Evolutionary conservation across 768 basidiomycete genomes (phyloP).

Genomic region (Naganishia antarctica): DNA sequence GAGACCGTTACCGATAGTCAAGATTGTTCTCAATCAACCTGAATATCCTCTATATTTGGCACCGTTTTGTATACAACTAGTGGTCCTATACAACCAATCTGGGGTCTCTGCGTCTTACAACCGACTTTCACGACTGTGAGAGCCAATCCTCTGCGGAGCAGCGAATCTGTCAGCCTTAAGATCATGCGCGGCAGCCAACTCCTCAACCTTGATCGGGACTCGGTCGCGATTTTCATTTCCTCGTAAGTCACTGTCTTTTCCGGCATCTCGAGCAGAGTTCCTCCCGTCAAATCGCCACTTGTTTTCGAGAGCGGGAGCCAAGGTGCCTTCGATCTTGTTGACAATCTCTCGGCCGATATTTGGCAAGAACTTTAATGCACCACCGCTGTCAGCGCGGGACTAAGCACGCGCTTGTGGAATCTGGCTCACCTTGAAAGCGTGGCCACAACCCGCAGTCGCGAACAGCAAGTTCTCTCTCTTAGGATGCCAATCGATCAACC

Average conservation of each 20-base stretch:
- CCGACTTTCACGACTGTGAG: conserved; percentile 4
- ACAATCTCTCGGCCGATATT: conserved; percentile 72
- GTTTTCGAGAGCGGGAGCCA: conserved; percentile 55
- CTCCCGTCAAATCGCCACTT: conserved; percentile 61
- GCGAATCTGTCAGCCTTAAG: conserved; percentile 28
- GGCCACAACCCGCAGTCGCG: conserved; percentile 83
- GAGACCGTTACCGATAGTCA: not conserved
- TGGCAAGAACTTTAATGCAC: conserved; percentile 71
- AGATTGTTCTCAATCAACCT: too few relatives aligned
- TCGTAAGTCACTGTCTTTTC: conserved; percentile 36
- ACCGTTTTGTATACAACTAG: conserved; percentile 9
- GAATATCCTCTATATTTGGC: not conserved
- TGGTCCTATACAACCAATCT: not conserved
- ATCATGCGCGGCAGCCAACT: conserved; percentile 39
- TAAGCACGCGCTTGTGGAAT: too few relatives aligned
- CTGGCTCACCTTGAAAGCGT: conserved; percentile 69
- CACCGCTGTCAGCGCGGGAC: not conserved
- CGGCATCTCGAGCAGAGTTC: conserved; percentile 25
- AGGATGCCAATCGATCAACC: conserved; percentile 76
- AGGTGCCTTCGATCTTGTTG: conserved; percentile 63
- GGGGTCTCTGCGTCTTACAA: not conserved
- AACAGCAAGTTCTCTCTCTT: conserved; percentile 58
- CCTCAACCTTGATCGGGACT: conserved; percentile 33
- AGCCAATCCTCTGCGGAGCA: conserved; percentile 11
- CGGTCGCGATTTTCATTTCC: conserved; percentile 29